Percentiles rank a stretch among this genome's conserved stretches.
Conservation (phyloP, 2,329 filamentous ascomycete species). For the Colletotrichum viniferum region DNA sequence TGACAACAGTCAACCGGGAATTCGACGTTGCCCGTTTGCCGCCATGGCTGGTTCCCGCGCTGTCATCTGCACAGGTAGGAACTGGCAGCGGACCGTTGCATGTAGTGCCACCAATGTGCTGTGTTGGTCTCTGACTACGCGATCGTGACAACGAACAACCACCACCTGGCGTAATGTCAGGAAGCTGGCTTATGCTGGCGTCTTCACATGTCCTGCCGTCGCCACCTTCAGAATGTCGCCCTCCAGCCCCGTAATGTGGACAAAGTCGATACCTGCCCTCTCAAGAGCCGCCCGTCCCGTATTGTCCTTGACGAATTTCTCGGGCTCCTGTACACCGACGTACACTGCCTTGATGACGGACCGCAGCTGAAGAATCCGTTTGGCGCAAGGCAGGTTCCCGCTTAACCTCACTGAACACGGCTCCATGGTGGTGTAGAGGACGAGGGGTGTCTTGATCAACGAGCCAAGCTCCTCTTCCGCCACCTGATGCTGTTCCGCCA, state of each 20-base stretch:
- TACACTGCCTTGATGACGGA: conserved; percentile 77
- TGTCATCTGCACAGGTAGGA: background rate
- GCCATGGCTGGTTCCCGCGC: background rate
- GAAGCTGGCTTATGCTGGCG: background rate
- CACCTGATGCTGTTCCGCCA: conserved; percentile 51
- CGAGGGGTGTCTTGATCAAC: conserved; percentile 52
- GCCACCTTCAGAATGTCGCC: conserved; percentile 81
- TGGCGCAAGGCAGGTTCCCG: conserved; percentile 77
- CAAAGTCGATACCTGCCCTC: conserved; percentile 73
- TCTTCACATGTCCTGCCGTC: conserved; percentile 73
- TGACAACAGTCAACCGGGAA: background rate
- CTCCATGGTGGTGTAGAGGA: conserved; percentile 93
- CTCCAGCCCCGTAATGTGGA: conserved; percentile 77
- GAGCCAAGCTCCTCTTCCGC: conserved; percentile 59
- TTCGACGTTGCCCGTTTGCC: background rate
- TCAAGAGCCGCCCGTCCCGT: conserved; percentile 73
- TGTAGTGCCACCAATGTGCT: background rate
- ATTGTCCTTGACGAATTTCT: conserved; percentile 86
- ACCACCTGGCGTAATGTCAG: background rate
- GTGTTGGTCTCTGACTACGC: background rate
- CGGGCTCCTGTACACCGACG: conserved; percentile 86
- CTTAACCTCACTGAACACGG: conserved; percentile 77
- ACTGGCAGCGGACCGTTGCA: background rate
- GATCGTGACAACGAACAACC: background rate
- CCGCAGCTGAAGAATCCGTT: conserved; percentile 72